Percentiles rank a stretch among this genome's conserved stretches.
phyloP scores from a whole-genome alignment of 2,329 filamentous ascomycete genomes.

The Colletotrichum sublineola region DNA sequence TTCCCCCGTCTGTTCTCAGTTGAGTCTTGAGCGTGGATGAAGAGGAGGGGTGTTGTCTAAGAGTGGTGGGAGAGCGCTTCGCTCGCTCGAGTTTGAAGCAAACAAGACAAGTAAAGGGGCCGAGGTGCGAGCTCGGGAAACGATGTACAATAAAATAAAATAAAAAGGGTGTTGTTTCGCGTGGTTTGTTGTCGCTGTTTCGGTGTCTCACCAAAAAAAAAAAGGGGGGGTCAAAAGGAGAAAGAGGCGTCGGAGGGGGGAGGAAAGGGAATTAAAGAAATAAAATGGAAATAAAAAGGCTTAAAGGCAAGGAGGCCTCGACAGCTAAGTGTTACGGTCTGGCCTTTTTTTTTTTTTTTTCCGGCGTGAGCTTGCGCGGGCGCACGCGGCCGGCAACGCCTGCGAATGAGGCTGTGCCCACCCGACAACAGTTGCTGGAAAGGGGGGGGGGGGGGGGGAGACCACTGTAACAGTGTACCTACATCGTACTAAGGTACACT shows the following conservation, averaged over 20 bases:
- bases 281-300: neutral
- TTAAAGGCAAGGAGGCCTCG: neutral
- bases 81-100: neutral
- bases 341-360: constrained; percentile 24
- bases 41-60: too few species aligned
- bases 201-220: neutral
- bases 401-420: constrained; percentile 32
- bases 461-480: neutral
- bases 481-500: neutral
- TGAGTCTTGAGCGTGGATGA: neutral
- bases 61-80: too few species aligned
- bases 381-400: constrained; percentile 19
- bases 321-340: constrained; percentile 19
- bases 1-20: too few species aligned
- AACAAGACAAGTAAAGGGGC: neutral
- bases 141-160: neutral
- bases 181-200: neutral
- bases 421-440: neutral
- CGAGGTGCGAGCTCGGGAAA: constrained; percentile 11
- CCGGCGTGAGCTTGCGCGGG: neutral
- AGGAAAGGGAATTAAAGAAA: neutral
- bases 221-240: neutral
- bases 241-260: neutral
- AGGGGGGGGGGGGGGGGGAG: too few species aligned
- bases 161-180: neutral